Percentiles rank a stretch among this genome's conserved stretches.
Conservation (phyloP, 768 basidiomycete species). For the Rhodotorula kratochvilovae region DNA sequence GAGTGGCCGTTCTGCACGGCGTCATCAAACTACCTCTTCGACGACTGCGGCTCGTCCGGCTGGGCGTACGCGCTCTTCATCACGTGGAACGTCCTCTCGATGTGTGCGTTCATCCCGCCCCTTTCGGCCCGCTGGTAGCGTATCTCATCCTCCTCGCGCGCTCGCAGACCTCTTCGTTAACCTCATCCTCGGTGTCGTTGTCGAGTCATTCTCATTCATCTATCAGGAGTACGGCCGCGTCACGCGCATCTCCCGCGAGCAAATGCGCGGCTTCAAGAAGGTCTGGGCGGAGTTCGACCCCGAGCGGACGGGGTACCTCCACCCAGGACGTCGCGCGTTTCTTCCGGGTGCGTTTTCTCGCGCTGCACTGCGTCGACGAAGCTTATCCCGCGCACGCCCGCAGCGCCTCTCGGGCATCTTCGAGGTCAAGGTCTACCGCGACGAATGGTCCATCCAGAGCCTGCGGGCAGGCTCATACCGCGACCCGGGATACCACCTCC, state of each 20-base stretch:
- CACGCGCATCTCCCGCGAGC: conserved; percentile 74
- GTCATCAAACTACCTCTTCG: conserved; percentile 53
- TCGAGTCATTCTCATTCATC: conserved; percentile 88
- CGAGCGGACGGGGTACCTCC: conserved; percentile 70
- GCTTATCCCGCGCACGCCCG: no score
- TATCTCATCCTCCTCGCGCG: no score
- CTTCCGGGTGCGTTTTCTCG: conserved; percentile 61
- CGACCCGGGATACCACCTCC: neutral
- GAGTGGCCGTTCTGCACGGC: conserved; percentile 23
- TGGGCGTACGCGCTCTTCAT: conserved; percentile 84
- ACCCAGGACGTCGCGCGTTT: conserved; percentile 68
- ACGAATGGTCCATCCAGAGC: conserved; percentile 60
- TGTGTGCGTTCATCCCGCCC: conserved; percentile 83
- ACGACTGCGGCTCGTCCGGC: conserved; percentile 78
- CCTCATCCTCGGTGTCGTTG: conserved; percentile 36
- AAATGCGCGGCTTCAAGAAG: conserved; percentile 92
- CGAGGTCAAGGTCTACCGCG: conserved; percentile 78
- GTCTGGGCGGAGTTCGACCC: conserved; percentile 83
- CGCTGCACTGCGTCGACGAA: neutral
- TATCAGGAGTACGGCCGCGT: conserved; percentile 80
- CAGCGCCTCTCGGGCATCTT: conserved; percentile 81
- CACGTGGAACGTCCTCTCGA: conserved; percentile 89
- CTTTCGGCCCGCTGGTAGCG: no score
- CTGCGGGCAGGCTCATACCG: conserved; percentile 56
- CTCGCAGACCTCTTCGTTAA: conserved; percentile 31